These are phyloP conservation scores for Amyloporia xantha DNA, from an alignment of 768 basidiomycete genomes.

Conservation along the genomic window DNA sequence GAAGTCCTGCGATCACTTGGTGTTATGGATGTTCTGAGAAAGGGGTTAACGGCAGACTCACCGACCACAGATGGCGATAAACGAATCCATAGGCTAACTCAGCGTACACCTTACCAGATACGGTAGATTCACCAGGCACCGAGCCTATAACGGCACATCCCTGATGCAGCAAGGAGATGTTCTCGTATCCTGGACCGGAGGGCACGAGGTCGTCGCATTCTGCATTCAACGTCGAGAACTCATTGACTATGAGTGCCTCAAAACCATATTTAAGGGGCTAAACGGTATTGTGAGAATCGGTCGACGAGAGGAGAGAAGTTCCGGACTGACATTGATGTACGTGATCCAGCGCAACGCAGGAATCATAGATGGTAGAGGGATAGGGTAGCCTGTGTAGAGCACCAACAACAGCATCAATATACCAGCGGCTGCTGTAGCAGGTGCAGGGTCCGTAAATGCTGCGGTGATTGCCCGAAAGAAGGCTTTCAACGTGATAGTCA, in stretches of 20 bases:
- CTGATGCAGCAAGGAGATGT: slow-evolving; percentile 53
- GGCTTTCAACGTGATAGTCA: slow-evolving; percentile 62
- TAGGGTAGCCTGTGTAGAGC: slow-evolving; percentile 54
- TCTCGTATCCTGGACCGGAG: slow-evolving; percentile 55
- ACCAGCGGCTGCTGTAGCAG: slow-evolving; percentile 56
- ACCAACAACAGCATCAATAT: slow-evolving; percentile 44
- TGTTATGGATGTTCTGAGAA: no score
- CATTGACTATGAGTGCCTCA: slow-evolving; percentile 71
- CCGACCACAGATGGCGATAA: slow-evolving; percentile 43
- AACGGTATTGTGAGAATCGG: slow-evolving; percentile 8
- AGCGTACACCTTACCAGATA: slow-evolving; percentile 56
- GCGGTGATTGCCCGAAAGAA: slow-evolving; percentile 70
- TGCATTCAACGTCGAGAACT: slow-evolving; percentile 69
- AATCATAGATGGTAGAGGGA: slow-evolving; percentile 58
- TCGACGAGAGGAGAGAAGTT: slow-evolving; percentile 11
- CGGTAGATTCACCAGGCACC: slow-evolving; percentile 47
- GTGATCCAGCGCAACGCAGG: slow-evolving; percentile 64
- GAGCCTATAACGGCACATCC: slow-evolving; percentile 71
- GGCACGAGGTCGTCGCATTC: slow-evolving; percentile 54
- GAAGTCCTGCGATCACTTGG: slow-evolving; percentile 50
- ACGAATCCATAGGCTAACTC: slow-evolving; percentile 35
- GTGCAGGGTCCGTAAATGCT: slow-evolving; percentile 48
- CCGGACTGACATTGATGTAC: slow-evolving; percentile 48
- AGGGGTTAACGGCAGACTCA: no score
- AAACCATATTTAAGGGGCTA: slow-evolving; percentile 69